Conservation (phyloP, 2,329 filamentous ascomycete species). For the Penicillium psychrosexuale region DNA sequence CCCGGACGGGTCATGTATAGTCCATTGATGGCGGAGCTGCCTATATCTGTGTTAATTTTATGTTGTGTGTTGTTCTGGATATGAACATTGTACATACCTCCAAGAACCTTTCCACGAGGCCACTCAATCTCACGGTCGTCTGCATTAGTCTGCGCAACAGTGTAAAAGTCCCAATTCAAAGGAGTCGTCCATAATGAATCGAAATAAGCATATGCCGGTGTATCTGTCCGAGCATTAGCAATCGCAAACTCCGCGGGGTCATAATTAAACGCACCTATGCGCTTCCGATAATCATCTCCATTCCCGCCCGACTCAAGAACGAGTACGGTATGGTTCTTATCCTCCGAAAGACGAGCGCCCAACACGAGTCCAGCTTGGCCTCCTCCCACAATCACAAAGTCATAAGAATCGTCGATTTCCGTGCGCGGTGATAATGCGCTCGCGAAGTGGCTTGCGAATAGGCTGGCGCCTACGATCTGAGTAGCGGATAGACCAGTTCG, state of each 20-base stretch:
- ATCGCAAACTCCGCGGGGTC: background rate
- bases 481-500: background rate
- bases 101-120: slow-evolving; percentile 36
- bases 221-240: slow-evolving; percentile 24
- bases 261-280: slow-evolving; percentile 28
- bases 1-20: slow-evolving; percentile 36
- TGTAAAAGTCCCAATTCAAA: slow-evolving; percentile 35
- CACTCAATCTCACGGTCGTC: slow-evolving; percentile 31
- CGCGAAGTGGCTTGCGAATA: slow-evolving; percentile 1
- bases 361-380: slow-evolving; percentile 55
- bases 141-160: slow-evolving; percentile 28
- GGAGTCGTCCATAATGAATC: slow-evolving; percentile 36
- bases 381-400: slow-evolving; percentile 51
- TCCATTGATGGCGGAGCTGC: slow-evolving; percentile 38
- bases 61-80: background rate
- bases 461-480: background rate
- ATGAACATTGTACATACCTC: slow-evolving; percentile 23
- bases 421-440: slow-evolving; percentile 26
- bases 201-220: slow-evolving; percentile 34
- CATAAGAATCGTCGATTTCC: slow-evolving; percentile 28
- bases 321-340: slow-evolving; percentile 36
- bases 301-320: slow-evolving; percentile 33
- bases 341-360: slow-evolving; percentile 42
- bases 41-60: slow-evolving; percentile 14
- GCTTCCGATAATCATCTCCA: slow-evolving; percentile 33